phyloP scores from a whole-genome alignment of 225 moss, liverwort and hornwort genomes.

The Marchantia paleacea region DNA sequence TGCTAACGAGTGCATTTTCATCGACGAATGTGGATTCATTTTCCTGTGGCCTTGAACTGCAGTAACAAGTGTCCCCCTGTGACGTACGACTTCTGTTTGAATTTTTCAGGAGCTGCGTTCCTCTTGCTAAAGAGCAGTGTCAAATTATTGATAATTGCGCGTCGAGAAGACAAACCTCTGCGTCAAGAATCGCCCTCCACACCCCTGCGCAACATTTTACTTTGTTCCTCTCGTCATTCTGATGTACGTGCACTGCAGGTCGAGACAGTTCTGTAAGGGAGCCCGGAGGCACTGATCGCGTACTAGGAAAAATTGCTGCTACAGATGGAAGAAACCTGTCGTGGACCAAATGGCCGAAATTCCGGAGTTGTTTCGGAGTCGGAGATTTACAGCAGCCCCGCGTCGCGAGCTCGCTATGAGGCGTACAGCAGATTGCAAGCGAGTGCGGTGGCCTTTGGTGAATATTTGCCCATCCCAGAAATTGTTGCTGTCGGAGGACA shows the following conservation, averaged over 20 bases:
- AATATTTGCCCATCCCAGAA: conserved; percentile 71
- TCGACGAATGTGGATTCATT: conserved; percentile 24
- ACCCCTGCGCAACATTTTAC: too few relatives aligned
- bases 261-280: not conserved
- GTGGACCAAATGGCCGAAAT: not conserved
- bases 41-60: conserved; percentile 13
- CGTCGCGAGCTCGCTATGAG: conserved; percentile 56
- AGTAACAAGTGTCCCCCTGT: not conserved
- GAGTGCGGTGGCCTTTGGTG: conserved; percentile 68
- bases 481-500: conserved; percentile 84
- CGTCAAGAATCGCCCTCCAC: too few relatives aligned
- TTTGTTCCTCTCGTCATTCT: not conserved
- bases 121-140: too few relatives aligned
- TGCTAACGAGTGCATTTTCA: conserved; percentile 21
- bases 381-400: conserved; percentile 57
- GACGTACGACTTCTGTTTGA: not conserved
- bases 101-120: too few relatives aligned
- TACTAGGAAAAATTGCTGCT: not conserved
- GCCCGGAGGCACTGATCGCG: too few relatives aligned
- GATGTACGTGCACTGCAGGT: not conserved
- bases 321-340: conserved; percentile 6
- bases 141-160: too few relatives aligned
- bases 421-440: conserved; percentile 74
- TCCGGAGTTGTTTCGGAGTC: conserved; percentile 17
- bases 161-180: not conserved